Evolutionary conservation across 1,139 yeast species (phyloP).

Genomic region (Diutina rugosa): DNA sequence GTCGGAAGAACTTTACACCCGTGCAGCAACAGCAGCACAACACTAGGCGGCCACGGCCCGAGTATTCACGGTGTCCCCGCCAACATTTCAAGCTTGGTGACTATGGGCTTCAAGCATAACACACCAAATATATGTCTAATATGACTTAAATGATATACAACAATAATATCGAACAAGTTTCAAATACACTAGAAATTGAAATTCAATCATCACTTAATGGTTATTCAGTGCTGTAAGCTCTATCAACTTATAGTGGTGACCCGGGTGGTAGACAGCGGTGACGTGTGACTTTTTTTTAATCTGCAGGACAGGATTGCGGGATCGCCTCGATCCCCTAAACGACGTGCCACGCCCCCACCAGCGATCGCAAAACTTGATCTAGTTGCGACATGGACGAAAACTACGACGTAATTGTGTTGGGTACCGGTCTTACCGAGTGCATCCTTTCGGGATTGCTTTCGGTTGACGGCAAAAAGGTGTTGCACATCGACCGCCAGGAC

Average conservation of each 20-base stretch:
- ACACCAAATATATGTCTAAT: no score
- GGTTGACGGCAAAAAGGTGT: conserved; percentile 92
- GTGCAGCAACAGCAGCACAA: no score
- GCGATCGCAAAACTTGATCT: background rate
- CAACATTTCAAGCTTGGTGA: no score
- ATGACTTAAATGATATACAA: no score
- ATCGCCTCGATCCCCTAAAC: background rate
- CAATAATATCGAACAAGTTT: no score
- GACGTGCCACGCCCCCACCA: background rate
- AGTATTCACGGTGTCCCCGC: no score
- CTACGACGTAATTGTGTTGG: conserved; percentile 77
- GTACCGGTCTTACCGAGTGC: conserved; percentile 91
- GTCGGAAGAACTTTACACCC: background rate
- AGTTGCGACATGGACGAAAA: conserved; percentile 65
- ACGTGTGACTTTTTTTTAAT: background rate
- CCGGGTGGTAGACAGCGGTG: background rate
- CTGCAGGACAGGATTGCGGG: background rate
- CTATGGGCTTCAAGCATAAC: no score
- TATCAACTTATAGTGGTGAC: background rate
- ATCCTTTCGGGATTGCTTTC: conserved; percentile 86
- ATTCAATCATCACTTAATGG: background rate
- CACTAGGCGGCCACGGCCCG: no score
- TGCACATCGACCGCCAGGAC: conserved; percentile 93
- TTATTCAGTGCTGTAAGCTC: no score
- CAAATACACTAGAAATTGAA: no score